Percentiles rank a stretch among this genome's conserved stretches.
Evolutionary conservation across 345 rosid genomes (phyloP).

Genomic region (thale cress (Arabidopsis thaliana)): TAIR10.1 NC_003075.7:11193501-11194000

Average conservation of each 20-base stretch:
- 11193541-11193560: too few species aligned
- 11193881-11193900: constrained; percentile 56
- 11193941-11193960: constrained; percentile 90
- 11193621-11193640: constrained; percentile 73
- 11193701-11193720: constrained; percentile 67
- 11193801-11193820: constrained; percentile 74
- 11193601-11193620: constrained; percentile 9
- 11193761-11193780: constrained; percentile 78
- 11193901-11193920: constrained; percentile 49
- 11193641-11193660: constrained; percentile 44
- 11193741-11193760: constrained; percentile 80
- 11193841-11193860: constrained; percentile 95
- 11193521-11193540: too few species aligned
- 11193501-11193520: too few species aligned
- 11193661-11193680: constrained; percentile 1
- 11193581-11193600: not conserved
- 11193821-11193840: constrained; percentile 95
- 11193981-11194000: constrained; percentile 68
- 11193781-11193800: constrained; percentile 59
- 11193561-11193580: too few species aligned
- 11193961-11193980: constrained; percentile 67
- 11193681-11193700: constrained; percentile 15
- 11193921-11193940: constrained; percentile 79
- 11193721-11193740: constrained; percentile 23
- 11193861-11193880: constrained; percentile 49